These are phyloP conservation scores for Rhytidhysteron rufulum DNA, from an alignment of 2,329 filamentous ascomycete species.

Conservation along the genomic window DNA sequence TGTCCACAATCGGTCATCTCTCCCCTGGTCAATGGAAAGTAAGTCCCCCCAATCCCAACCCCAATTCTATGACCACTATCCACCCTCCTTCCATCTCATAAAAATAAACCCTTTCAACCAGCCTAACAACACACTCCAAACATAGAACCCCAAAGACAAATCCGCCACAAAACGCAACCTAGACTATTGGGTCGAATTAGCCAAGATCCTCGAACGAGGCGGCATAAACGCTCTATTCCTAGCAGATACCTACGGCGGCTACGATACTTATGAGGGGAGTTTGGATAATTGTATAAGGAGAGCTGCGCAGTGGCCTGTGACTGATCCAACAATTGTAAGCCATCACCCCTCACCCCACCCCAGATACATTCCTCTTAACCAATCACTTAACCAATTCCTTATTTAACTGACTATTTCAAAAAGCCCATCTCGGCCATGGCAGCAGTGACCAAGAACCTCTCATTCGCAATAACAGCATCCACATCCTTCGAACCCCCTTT, in stretches of 20 bases:
- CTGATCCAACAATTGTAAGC: slow-evolving; percentile 59
- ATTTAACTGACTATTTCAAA: slow-evolving; percentile 27
- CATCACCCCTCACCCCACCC: slow-evolving; percentile 32
- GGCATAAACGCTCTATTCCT: slow-evolving; percentile 64
- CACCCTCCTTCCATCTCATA: too few species aligned
- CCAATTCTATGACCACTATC: too few species aligned
- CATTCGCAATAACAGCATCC: slow-evolving; percentile 61
- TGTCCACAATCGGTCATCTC: slow-evolving; percentile 62
- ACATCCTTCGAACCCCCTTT: slow-evolving; percentile 66
- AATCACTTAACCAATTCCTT: too few species aligned
- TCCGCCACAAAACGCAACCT: slow-evolving; percentile 59
- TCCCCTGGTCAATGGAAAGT: slow-evolving; percentile 67
- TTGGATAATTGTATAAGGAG: slow-evolving; percentile 59
- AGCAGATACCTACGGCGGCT: slow-evolving; percentile 62
- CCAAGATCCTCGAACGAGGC: slow-evolving; percentile 58
- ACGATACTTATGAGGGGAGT: slow-evolving; percentile 59
- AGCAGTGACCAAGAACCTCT: slow-evolving; percentile 58
- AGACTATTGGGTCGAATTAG: slow-evolving; percentile 62
- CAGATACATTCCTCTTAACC: slow-evolving; percentile 58
- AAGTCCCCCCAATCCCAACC: too few species aligned
- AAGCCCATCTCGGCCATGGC: slow-evolving; percentile 62
- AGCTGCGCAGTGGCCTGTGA: slow-evolving; percentile 63
- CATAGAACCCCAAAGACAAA: slow-evolving; percentile 59
- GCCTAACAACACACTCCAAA: too few species aligned
- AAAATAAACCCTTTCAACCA: too few species aligned